These are phyloP conservation scores for Begonia loranthoides DNA, from an alignment of 306 rosid genomes.

Conservation along the genomic window DNA sequence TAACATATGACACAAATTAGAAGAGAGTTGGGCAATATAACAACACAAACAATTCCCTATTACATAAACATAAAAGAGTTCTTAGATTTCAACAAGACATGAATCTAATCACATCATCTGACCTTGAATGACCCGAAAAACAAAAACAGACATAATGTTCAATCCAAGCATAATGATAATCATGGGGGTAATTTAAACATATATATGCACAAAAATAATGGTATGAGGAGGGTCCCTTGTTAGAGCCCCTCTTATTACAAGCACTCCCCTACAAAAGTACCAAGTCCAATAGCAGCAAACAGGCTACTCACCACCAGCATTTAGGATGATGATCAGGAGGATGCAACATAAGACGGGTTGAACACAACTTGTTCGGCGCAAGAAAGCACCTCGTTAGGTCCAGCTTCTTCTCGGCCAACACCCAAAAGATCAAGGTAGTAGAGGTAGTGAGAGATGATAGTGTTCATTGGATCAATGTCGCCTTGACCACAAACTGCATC, in stretches of 20 bases:
- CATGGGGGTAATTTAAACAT: not conserved
- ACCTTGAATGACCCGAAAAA: not conserved
- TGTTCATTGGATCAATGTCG: constrained; percentile 69
- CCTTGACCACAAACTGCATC: constrained; percentile 68
- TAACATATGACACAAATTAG: no score
- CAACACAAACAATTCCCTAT: no score
- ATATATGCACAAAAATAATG: not conserved
- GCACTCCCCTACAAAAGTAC: not conserved
- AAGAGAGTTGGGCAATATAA: no score
- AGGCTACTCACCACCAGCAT: not conserved
- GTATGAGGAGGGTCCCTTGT: not conserved
- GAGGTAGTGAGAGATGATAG: constrained; percentile 57
- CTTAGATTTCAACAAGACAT: not conserved
- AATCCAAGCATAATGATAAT: not conserved
- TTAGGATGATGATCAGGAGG: constrained; percentile 41
- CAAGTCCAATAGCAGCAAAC: not conserved
- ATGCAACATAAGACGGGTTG: constrained; percentile 36
- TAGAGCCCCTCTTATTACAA: not conserved
- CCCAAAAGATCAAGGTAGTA: constrained; percentile 79
- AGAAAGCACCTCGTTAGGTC: constrained; percentile 41
- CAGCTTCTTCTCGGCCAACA: constrained; percentile 56
- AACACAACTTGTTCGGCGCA: constrained; percentile 73
- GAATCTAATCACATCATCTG: not conserved
- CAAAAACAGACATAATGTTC: not conserved
- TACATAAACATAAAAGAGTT: not conserved